Evolutionary conservation across 2,329 filamentous ascomycete genomes (phyloP), one percentile per base, ranked within the genome.

Genomic region (Knufia petricola): DNA sequence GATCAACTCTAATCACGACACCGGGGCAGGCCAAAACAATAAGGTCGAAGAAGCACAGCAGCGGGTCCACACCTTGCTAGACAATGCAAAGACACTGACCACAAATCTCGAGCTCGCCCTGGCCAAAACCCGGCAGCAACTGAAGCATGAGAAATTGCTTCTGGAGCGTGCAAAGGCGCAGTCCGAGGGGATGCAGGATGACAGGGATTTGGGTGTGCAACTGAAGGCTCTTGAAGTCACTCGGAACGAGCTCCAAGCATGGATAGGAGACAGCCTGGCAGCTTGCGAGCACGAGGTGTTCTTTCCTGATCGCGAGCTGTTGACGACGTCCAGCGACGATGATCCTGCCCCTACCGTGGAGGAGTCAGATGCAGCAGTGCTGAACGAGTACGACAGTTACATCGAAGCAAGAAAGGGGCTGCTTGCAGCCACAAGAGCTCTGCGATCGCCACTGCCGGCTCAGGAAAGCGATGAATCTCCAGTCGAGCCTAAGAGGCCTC

Each of bases 201-300:
- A 30, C 4, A 4, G 21, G 4, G 34, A 24, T 28, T n/a, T 36
- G 6, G 19, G 38, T 23, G 37, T 20, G 30, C 41, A 39, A 10
- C 42, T 52, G 3, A 13, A 39, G 28, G 52, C 51, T 2, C 45
- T 58, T 23, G 48, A 40, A 24, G 46, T 40, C 12, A 52, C 49
- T 4, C 48, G 53, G 28, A 34, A 30, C 15, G 47, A 54, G 24
- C 40, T 58, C 34, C 54, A 55, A 15, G 30, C 32, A 4, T 58
- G 56, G 55, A 42, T 58, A 13, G 53, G 54, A 34, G 47, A 54
- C 19, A 52, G 44, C 23, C 23, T 58, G 39, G 55, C 44, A 21
- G 20, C 9, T 17, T 51, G 49, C 20, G 49, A 41, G 24, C 23
- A 38, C 15, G 12, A 24, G 13, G 21, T 17, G 24, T 4, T 17